Evolutionary conservation across 371 early-diverging fungal genomes (phyloP).

Genomic region (Mucor mucedo): DNA sequence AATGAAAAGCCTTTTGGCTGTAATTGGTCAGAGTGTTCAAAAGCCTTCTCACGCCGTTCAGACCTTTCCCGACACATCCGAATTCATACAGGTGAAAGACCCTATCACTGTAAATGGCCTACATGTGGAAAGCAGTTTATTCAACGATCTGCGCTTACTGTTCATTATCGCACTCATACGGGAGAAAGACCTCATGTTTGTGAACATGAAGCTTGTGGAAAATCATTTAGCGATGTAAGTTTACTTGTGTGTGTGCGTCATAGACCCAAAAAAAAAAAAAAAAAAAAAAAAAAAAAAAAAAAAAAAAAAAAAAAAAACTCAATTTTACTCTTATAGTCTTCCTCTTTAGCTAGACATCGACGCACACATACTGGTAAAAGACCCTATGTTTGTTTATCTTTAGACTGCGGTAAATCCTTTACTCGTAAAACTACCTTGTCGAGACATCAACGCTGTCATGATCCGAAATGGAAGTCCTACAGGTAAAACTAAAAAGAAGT

Average conservation of each 20-base stretch:
- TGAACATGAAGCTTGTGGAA: constrained; percentile 59
- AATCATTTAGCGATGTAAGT: constrained; percentile 66
- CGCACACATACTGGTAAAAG: constrained; percentile 57
- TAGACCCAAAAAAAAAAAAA: neutral
- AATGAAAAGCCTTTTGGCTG: constrained; percentile 64
- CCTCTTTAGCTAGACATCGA: constrained; percentile 52
- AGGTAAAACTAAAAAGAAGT: constrained; percentile 11
- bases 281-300: neutral
- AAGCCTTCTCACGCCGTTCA: constrained; percentile 81
- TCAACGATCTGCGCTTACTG: constrained; percentile 82
- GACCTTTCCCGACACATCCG: constrained; percentile 78
- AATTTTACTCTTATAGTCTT: constrained; percentile 31
- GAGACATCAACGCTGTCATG: constrained; percentile 65
- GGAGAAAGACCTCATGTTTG: constrained; percentile 83
- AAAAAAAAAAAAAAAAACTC: neutral
- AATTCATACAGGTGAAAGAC: constrained; percentile 77
- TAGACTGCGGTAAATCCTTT: constrained; percentile 62
- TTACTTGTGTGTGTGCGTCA: neutral
- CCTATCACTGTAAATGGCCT: constrained; percentile 68
- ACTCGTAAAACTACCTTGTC: constrained; percentile 73
- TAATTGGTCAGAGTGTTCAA: constrained; percentile 66
- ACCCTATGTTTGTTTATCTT: constrained; percentile 51
- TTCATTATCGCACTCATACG: constrained; percentile 80
- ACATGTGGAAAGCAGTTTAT: constrained; percentile 77
- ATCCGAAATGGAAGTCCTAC: constrained; percentile 38